These are phyloP conservation scores for Trematosphaeria pertusa DNA, from an alignment of 2,329 filamentous ascomycete genomes.

Conservation along the genomic window DNA sequence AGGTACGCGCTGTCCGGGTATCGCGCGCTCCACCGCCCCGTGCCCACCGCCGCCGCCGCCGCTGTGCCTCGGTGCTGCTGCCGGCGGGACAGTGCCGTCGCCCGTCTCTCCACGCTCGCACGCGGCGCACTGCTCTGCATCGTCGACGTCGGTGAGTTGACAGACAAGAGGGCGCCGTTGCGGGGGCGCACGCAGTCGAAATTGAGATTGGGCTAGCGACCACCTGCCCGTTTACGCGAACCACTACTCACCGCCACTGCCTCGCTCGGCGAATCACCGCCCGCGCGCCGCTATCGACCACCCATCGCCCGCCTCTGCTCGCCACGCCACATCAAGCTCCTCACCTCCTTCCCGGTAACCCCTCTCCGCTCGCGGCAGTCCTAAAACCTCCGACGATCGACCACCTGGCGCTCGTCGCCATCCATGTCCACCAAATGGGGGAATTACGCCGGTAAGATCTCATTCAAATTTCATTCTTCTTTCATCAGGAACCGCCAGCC, in stretches of 20 bases:
- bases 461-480: constrained; percentile 18
- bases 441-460: constrained; percentile 39
- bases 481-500: constrained; percentile 18
- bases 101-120: background rate
- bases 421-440: constrained; percentile 41
- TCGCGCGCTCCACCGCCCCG: constrained; percentile 18
- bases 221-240: constrained; percentile 14
- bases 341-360: background rate
- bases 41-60: constrained; percentile 13
- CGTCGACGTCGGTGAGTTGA: background rate
- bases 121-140: background rate
- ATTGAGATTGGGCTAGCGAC: constrained; percentile 12
- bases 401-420: background rate
- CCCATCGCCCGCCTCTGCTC: background rate
- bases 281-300: background rate
- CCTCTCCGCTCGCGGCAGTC: background rate
- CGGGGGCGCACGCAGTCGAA: constrained; percentile 11
- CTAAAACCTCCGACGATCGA: constrained; percentile 15
- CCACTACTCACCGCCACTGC: constrained; percentile 15
- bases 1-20: constrained; percentile 34
- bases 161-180: too few species aligned
- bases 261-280: constrained; percentile 2
- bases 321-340: constrained; percentile 5
- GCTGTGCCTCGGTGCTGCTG: constrained; percentile 8
- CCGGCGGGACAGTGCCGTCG: background rate